A percentile compares a stretch with the other conserved stretches of the same genome.
These are phyloP conservation scores for Aspergillus sp. DNA, from an alignment of 2,329 filamentous ascomycete species.

Conservation along the genomic window DNA sequence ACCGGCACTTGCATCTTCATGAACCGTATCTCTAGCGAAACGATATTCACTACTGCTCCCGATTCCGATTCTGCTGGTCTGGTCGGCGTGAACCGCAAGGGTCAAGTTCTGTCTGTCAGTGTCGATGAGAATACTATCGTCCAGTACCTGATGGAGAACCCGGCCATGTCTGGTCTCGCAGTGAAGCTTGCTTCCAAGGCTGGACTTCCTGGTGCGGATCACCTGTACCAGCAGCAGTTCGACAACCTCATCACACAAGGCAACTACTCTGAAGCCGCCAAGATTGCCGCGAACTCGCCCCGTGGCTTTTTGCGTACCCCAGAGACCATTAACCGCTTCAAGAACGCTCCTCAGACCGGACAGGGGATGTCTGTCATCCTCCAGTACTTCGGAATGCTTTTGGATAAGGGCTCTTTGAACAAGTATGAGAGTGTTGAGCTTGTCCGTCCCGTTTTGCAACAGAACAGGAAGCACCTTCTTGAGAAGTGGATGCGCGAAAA, in stretches of 20 bases:
- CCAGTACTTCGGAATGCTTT: constrained; percentile 95
- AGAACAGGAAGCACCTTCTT: constrained; percentile 91
- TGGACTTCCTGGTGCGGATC: constrained; percentile 89
- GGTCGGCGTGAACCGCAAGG: constrained; percentile 94
- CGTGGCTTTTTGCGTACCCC: constrained; percentile 91
- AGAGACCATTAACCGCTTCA: constrained; percentile 95
- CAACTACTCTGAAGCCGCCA: constrained; percentile 85
- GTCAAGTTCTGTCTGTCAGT: constrained; percentile 90
- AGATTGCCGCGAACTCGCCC: constrained; percentile 94
- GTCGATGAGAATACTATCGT: constrained; percentile 91
- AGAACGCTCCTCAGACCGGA: constrained; percentile 70
- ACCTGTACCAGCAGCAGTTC: constrained; percentile 89
- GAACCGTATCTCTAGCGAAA: constrained; percentile 99
- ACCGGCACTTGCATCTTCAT: constrained; percentile 96
- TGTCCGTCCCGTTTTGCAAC: constrained; percentile 84
- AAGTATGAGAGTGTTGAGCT: constrained; percentile 92
- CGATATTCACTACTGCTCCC: constrained; percentile 90
- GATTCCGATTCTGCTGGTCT: constrained; percentile 85
- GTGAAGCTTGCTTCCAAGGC: constrained; percentile 95
- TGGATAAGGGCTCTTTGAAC: constrained; percentile 93
- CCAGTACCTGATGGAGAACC: constrained; percentile 93
- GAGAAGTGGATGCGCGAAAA: constrained; percentile 98
- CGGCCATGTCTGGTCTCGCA: constrained; percentile 87
- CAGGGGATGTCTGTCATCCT: constrained; percentile 89
- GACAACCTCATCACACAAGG: constrained; percentile 79